Percentiles rank a stretch among this genome's conserved stretches.
phyloP scores from a whole-genome alignment of 2,329 filamentous ascomycete genomes.

The Pseudogymnoascus sp. region DNA sequence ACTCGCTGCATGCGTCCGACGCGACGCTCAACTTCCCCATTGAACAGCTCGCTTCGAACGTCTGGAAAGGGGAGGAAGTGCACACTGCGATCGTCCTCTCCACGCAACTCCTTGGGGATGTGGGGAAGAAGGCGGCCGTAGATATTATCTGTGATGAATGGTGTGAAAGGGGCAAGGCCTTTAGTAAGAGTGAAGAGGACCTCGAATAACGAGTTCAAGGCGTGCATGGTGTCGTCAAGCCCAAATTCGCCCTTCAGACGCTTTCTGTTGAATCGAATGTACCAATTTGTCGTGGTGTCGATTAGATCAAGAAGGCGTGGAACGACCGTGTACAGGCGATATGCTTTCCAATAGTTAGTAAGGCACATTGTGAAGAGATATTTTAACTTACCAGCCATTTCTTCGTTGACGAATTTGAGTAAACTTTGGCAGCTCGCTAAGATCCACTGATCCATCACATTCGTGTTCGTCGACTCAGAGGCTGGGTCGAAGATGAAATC shows the following conservation, averaged over 20 bases:
- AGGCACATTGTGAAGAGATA: not conserved
- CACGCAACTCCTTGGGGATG: slow-evolving; percentile 65
- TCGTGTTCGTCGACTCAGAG: slow-evolving; percentile 68
- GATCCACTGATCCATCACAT: slow-evolving; percentile 96
- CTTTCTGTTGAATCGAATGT: slow-evolving; percentile 89
- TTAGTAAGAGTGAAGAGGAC: slow-evolving; percentile 83
- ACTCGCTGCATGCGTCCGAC: slow-evolving; percentile 91
- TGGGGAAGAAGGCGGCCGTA: slow-evolving; percentile 76
- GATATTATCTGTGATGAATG: slow-evolving; percentile 92
- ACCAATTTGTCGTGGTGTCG: slow-evolving; percentile 97
- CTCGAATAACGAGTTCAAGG: slow-evolving; percentile 89
- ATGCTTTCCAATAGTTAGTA: slow-evolving; percentile 37
- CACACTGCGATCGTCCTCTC: slow-evolving; percentile 72
- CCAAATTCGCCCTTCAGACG: slow-evolving; percentile 86
- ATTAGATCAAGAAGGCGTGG: slow-evolving; percentile 76
- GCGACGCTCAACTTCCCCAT: slow-evolving; percentile 75
- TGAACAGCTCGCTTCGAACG: slow-evolving; percentile 80
- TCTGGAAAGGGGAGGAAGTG: slow-evolving; percentile 90
- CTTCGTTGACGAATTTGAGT: slow-evolving; percentile 82
- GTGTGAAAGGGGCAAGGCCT: slow-evolving; percentile 87
- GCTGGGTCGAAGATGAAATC: slow-evolving; percentile 74
- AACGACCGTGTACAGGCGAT: slow-evolving; percentile 84
- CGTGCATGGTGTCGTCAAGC: slow-evolving; percentile 77
- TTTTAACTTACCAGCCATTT: slow-evolving; percentile 65
- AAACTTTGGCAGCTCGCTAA: slow-evolving; percentile 86